Evolutionary conservation across 441 rosid species (phyloP), one percentile per base, ranked within the genome.

Genomic region (Gossypium schwendimanii): DNA sequence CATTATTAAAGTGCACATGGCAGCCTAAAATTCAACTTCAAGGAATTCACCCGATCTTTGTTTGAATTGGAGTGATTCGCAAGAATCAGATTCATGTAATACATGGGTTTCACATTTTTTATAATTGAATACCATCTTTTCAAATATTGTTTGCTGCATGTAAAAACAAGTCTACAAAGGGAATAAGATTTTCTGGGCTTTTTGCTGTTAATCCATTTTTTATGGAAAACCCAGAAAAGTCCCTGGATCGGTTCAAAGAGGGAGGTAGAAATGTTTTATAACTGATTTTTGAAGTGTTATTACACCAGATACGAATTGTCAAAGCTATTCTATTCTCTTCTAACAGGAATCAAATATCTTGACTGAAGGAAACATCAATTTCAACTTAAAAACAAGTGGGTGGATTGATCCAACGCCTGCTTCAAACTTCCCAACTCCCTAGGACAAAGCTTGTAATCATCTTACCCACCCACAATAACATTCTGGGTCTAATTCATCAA

Each of bases 11-110:
- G 59, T 15, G n/a, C 9, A 7, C 6, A 24, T 70, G 73, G 65
- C 73, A 8, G 73, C 54, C 65, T 24, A n/a, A 55, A 26, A 57
- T 60, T 71, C 67, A 71, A 59, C 24, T 6, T 14, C 47, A 6
- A 31, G 60, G 15, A 58, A 59, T 39, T 50, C 39, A 47, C 14
- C 1, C 8, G 18, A 2, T 12, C 20, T 24, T 15, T 59, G 12
- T 41, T 39, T 71, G 47, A 71, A 59, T 45, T 45, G 26, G 67
- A 59, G 41, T 71, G 6, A 20, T 59, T 59, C 17, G 26, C 55
- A 70, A 21, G n/a, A 6, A 41, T n/a, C 36, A n/a, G 14, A 31
- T 28, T 4, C 61, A 26, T 50, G 15, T 3, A 50, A 26, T 49
- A 0, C 71, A 26, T 69, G 72, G 18, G 36, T 52, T 28, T 31